A percentile compares a stretch with the other conserved stretches of the same genome.
Conservation (phyloP, 176 grass and related monocot genomes). For the Paspalum notatum region DNA sequence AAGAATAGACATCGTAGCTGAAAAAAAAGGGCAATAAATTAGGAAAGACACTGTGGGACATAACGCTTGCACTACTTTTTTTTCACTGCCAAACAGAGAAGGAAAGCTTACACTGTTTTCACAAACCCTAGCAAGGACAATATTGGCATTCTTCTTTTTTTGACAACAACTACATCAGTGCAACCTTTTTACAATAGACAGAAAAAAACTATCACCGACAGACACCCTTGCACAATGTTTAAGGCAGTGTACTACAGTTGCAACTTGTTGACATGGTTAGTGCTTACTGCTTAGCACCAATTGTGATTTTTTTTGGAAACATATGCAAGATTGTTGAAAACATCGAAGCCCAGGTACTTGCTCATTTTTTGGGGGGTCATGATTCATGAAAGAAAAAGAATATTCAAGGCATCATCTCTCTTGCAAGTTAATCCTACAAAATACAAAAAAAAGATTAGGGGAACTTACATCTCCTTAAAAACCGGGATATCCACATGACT, state of each 20-base stretch:
- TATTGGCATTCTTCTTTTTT: neutral
- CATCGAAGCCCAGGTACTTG: too few species aligned
- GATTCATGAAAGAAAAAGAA: neutral
- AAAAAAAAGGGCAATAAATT: constrained; percentile 7
- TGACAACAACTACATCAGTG: neutral
- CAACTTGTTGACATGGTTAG: neutral
- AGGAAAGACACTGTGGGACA: constrained; percentile 6
- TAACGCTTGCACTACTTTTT: neutral
- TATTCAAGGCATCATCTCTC: neutral
- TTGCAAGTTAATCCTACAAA: neutral
- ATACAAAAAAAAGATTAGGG: neutral
- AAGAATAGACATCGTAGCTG: constrained; percentile 88
- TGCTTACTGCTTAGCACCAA: neutral
- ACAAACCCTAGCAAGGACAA: neutral
- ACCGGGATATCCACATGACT: constrained; percentile 77
- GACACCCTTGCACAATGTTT: neutral
- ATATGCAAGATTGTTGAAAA: too few species aligned
- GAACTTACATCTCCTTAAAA: constrained; percentile 87
- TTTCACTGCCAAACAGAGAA: neutral
- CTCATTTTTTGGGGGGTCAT: too few species aligned
- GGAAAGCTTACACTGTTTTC: neutral
- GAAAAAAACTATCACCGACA: neutral
- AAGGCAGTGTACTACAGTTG: neutral
- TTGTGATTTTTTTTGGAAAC: neutral
- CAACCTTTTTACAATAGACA: neutral